Evolutionary conservation across 2,329 filamentous ascomycete genomes (phyloP), one percentile per base, ranked within the genome.

Genomic region (Calonectria fujianensis): DNA sequence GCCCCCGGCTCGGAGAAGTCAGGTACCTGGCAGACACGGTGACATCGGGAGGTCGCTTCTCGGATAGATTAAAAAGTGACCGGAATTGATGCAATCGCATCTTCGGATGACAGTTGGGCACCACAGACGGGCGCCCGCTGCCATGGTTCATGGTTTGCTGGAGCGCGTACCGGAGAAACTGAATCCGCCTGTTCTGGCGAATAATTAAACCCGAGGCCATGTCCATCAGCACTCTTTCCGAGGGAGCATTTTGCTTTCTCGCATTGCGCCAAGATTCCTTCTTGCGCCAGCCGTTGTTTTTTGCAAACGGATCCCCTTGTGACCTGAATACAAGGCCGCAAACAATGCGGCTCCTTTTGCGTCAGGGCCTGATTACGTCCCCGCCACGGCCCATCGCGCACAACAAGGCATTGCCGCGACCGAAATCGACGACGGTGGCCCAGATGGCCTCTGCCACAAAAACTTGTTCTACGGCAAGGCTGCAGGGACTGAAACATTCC

Each of bases 61-160:
- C 64, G 59, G 45, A 31, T 69, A 73, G 27, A 69, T 69, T 73
- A 48, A 59, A 48, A 20, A 52, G 8, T 16, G 20, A 59, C 48
- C 29, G n/a, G 35, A 31, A n/a, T 69, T 20, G 54, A 64, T 54
- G 65, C 52, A 61, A 63, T 63, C 45, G 65, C 48, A 57, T 73
- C 70, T 73, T 63, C 24, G 57, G 57, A 73, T 64, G 64, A 52
- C 52, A 73, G 64, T 35, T 37, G 24, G 45, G 48, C 31, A 48
- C 52, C 24, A 48, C 24, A 41, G 57, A 27, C 57, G 57, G 57
- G 57, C 57, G 57, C 37, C n/a, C 16, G 37, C n/a, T 6, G n/a
- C 32, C 57, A 63, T 63, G 57, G 57, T 63, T 63, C 57, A 63
- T 63, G 57, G 57, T 29, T 63, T 18, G 41, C n/a, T 10, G 13